phyloP scores from a whole-genome alignment of 2,329 filamentous ascomycete species.

The Paracamarosporium sp. region DNA sequence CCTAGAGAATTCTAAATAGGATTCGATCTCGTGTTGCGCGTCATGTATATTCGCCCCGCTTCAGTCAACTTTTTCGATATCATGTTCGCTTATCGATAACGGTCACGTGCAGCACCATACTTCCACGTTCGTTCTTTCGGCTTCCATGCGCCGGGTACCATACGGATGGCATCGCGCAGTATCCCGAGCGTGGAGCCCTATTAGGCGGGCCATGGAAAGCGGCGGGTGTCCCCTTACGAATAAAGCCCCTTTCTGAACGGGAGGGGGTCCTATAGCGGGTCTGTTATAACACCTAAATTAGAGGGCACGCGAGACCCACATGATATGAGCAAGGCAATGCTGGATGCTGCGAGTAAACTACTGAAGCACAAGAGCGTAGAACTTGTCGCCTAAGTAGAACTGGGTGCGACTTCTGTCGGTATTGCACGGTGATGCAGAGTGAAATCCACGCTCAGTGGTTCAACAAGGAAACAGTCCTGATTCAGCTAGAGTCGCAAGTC shows the following conservation, averaged over 20 bases:
- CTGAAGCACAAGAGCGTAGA: too few relatives aligned
- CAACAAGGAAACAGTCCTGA: background rate
- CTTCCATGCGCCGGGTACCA: constrained; percentile 4
- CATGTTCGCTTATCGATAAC: constrained; percentile 7
- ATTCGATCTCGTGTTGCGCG: background rate
- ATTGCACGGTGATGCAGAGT: background rate
- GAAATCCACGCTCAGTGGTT: background rate
- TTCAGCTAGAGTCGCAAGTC: background rate
- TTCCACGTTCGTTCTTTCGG: background rate
- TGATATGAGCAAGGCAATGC: background rate
- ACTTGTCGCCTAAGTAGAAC: background rate
- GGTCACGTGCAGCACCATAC: constrained; percentile 2
- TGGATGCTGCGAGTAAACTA: background rate
- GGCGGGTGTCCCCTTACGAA: background rate
- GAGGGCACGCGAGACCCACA: background rate
- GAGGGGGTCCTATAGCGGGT: background rate
- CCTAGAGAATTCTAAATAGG: background rate
- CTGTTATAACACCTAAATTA: background rate
- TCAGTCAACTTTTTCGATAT: background rate
- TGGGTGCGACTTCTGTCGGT: background rate
- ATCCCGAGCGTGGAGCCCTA: background rate
- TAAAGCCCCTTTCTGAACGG: background rate
- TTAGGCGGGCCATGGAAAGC: background rate
- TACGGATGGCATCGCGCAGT: background rate
- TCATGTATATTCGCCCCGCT: background rate